Conservation (phyloP, 805 yeast species). For the Hanseniaspora occidentalis region DNA sequence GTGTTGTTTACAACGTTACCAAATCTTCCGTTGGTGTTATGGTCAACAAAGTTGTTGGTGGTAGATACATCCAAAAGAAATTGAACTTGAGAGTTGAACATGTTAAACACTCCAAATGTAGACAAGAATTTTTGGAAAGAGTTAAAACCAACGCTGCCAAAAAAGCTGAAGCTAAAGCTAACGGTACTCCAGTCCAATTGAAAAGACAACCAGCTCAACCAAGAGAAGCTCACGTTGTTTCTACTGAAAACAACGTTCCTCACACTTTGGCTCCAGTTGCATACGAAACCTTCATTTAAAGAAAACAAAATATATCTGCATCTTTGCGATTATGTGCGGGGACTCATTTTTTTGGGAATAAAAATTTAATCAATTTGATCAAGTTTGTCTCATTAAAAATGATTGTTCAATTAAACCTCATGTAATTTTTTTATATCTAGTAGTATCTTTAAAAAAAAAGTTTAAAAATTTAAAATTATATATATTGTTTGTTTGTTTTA, state of each 20-base stretch:
- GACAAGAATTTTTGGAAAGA: slow-evolving; percentile 97
- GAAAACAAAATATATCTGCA: background rate
- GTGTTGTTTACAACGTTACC: slow-evolving; percentile 98
- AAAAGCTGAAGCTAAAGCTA: slow-evolving; percentile 87
- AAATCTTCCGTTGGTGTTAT: slow-evolving; percentile 97
- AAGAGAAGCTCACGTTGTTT: slow-evolving; percentile 80
- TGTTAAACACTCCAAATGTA: slow-evolving; percentile 98
- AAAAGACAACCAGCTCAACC: slow-evolving; percentile 99
- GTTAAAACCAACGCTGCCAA: slow-evolving; percentile 93
- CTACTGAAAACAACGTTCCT: slow-evolving; percentile 75
- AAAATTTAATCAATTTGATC: too few species aligned
- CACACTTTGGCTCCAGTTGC: slow-evolving; percentile 98
- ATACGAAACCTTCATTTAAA: slow-evolving; percentile 97
- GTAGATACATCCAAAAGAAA: slow-evolving; percentile 98
- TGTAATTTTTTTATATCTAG: too few species aligned
- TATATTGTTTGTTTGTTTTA: too few species aligned
- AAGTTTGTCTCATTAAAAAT: too few species aligned
- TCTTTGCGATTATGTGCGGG: background rate
- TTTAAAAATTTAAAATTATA: too few species aligned
- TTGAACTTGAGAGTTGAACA: slow-evolving; percentile 98
- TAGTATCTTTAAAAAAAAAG: too few species aligned
- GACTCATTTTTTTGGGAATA: background rate
- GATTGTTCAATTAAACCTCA: too few species aligned
- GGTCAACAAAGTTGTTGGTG: slow-evolving; percentile 95
- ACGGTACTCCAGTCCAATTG: slow-evolving; percentile 81